phyloP scores from a whole-genome alignment of 768 basidiomycete genomes.

The Mycena haematopus region DNA sequence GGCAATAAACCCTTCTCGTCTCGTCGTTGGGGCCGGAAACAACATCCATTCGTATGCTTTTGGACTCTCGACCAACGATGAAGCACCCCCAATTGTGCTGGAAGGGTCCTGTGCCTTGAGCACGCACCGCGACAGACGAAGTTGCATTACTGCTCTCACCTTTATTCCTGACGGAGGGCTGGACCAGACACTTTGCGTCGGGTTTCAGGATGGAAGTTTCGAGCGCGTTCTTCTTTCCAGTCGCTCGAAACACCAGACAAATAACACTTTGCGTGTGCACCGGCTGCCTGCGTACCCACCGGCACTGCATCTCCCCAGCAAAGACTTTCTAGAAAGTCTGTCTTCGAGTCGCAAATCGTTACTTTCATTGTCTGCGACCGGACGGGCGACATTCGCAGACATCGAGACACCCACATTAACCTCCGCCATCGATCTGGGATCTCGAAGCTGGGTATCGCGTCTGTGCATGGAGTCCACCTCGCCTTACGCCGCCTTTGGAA shows the following conservation, averaged over 20 bases:
- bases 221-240: constrained; percentile 46
- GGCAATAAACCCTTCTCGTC: constrained; percentile 58
- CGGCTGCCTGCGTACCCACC: constrained; percentile 17
- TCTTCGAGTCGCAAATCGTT: constrained; percentile 51
- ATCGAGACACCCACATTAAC: constrained; percentile 30
- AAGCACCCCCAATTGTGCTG: constrained; percentile 50
- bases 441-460: constrained; percentile 69
- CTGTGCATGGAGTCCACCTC: constrained; percentile 57
- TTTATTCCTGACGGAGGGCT: constrained; percentile 52
- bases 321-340: constrained; percentile 63
- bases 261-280: constrained; percentile 32
- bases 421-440: constrained; percentile 49
- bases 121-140: constrained; percentile 38
- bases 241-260: constrained; percentile 33
- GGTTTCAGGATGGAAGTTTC: constrained; percentile 64
- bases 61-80: constrained; percentile 35
- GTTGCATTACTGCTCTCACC: constrained; percentile 62
- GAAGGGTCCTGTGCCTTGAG: constrained; percentile 54
- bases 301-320: constrained; percentile 40
- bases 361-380: constrained; percentile 65
- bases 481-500: constrained; percentile 74
- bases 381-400: constrained; percentile 48
- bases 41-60: constrained; percentile 65
- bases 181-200: constrained; percentile 57
- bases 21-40: constrained; percentile 68